Evolutionary conservation across 495 filamentous ascomycete species (phyloP).

Genomic region (Thermochaetoides thermophila): DNA sequence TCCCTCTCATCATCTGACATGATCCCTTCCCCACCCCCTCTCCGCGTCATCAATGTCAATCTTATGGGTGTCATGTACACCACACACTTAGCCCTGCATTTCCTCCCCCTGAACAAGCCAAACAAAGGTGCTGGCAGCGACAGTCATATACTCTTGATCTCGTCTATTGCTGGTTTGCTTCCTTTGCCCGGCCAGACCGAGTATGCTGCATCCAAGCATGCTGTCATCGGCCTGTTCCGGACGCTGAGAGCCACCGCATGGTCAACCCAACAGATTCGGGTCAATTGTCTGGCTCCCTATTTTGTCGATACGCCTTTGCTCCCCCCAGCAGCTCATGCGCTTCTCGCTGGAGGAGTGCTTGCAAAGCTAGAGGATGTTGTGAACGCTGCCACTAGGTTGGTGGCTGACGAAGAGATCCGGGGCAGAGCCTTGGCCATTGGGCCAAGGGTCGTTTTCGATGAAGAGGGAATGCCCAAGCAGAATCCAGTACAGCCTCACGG

Average conservation of each 20-base stretch:
- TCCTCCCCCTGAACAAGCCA: constrained; percentile 29
- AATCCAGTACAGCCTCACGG: too few species aligned
- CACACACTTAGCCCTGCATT: constrained; percentile 45
- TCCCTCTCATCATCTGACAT: constrained; percentile 20
- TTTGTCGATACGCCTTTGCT: constrained; percentile 52
- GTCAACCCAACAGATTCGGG: constrained; percentile 22
- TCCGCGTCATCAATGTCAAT: constrained; percentile 45
- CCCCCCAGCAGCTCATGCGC: constrained; percentile 18
- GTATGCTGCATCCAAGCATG: constrained; percentile 50
- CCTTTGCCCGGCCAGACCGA: constrained; percentile 33
- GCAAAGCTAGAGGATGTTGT: constrained; percentile 37
- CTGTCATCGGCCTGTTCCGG: constrained; percentile 47
- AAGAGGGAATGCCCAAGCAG: too few species aligned
- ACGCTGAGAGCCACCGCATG: constrained; percentile 34
- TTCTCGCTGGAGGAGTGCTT: constrained; percentile 39
- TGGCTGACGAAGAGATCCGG: constrained; percentile 34
- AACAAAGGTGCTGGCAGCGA: constrained; percentile 15
- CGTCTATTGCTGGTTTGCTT: constrained; percentile 37
- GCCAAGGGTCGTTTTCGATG: constrained; percentile 26
- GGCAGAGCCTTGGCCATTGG: constrained; percentile 40
- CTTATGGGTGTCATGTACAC: constrained; percentile 50
- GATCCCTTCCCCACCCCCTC: constrained; percentile 33
- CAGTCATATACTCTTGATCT: constrained; percentile 38
- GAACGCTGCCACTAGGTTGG: constrained; percentile 21
- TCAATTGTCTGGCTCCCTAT: constrained; percentile 50